These are phyloP conservation scores for Arabidopsis thaliana DNA, from an alignment of 345 rosid genomes.

Conservation along the genomic window TAIR10.1 NC_003074.8:333001-333500, in stretches of 20 bases:
- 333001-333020: slow-evolving; percentile 4
- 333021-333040: slow-evolving; percentile 38
- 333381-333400: slow-evolving; percentile 10
- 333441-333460: neutral
- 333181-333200: neutral
- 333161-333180: neutral
- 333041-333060: slow-evolving; percentile 56
- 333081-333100: neutral
- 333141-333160: neutral
- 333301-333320: slow-evolving; percentile 41
- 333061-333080: neutral
- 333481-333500: neutral
- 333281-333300: neutral
- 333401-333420: slow-evolving; percentile 23
- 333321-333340: slow-evolving; percentile 53
- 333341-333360: slow-evolving; percentile 66
- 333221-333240: slow-evolving; percentile 29
- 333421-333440: neutral
- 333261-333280: no score
- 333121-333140: neutral
- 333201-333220: slow-evolving; percentile 18
- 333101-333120: neutral
- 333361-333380: slow-evolving; percentile 65
- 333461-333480: neutral
- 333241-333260: no score